A percentile compares a stretch with the other conserved stretches of the same genome.
Conservation (phyloP, 2,329 filamentous ascomycete genomes). For the Verticillium klebahnii region DNA sequence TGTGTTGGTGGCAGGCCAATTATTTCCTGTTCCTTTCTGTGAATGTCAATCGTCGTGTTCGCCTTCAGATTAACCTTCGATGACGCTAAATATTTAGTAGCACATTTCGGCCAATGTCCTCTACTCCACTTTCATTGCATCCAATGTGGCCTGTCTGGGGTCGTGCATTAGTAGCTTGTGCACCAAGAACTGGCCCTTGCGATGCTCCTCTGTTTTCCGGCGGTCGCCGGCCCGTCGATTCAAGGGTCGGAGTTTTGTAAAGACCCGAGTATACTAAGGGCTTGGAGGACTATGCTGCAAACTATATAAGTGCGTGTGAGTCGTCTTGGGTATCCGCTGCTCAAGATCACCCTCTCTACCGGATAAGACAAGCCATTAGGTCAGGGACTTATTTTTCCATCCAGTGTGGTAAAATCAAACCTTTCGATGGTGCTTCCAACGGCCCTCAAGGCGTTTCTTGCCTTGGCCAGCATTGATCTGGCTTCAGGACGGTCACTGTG, state of each 20-base stretch:
- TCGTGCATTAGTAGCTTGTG: background rate
- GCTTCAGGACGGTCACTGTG: slow-evolving; percentile 1
- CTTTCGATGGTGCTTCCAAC: background rate
- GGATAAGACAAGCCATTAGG: background rate
- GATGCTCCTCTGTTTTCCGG: background rate
- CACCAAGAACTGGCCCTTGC: background rate
- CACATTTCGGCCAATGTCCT: too few relatives aligned
- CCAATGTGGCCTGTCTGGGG: too few relatives aligned
- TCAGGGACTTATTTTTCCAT: background rate
- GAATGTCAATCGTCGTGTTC: too few relatives aligned
- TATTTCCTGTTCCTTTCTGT: too few relatives aligned
- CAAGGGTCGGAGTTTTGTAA: background rate
- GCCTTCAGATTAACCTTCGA: too few relatives aligned
- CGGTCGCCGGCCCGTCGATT: background rate
- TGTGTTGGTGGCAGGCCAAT: too few relatives aligned
- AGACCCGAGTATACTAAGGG: background rate
- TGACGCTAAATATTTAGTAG: too few relatives aligned
- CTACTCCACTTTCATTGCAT: too few relatives aligned
- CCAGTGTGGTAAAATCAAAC: background rate
- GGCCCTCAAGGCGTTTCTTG: background rate
- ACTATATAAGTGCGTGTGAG: background rate
- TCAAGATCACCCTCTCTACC: too few relatives aligned
- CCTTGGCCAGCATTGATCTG: background rate
- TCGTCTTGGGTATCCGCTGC: background rate
- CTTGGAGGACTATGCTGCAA: background rate